A percentile compares a stretch with the other conserved stretches of the same genome.
Evolutionary conservation across 2,329 filamentous ascomycete genomes (phyloP).

Genomic region (Arthrobotrys conoides): DNA sequence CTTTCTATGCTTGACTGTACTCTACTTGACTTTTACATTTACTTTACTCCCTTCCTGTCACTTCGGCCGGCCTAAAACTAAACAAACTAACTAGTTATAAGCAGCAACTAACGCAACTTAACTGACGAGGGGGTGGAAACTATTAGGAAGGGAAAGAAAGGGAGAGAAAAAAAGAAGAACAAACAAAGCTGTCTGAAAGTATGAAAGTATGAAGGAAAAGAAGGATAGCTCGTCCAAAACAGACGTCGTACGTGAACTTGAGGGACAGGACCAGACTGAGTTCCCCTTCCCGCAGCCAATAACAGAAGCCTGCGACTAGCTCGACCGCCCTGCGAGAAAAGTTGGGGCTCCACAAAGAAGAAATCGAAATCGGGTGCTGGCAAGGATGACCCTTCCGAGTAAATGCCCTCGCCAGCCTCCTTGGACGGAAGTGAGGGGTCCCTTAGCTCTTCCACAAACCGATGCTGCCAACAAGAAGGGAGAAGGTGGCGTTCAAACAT

Average conservation of each 20-base stretch:
- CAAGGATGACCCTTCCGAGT: constrained; percentile 55
- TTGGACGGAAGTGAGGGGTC: constrained; percentile 53
- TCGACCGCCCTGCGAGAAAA: constrained; percentile 25
- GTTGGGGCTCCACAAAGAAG: constrained; percentile 60
- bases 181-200: constrained; percentile 10
- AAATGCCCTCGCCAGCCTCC: constrained; percentile 43
- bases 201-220: constrained; percentile 4
- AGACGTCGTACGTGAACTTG: constrained; percentile 13
- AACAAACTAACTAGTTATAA: not conserved
- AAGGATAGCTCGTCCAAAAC: not conserved
- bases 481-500: constrained; percentile 39
- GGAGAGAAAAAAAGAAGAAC: constrained; percentile 8
- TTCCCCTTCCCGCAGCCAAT: constrained; percentile 54
- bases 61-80: constrained; percentile 12
- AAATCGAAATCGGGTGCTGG: constrained; percentile 58
- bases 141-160: not conserved
- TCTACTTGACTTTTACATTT: not conserved
- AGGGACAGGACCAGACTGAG: not conserved
- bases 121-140: constrained; percentile 4
- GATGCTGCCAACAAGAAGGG: constrained; percentile 31
- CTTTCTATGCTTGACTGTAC: not conserved
- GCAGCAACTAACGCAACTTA: constrained; percentile 2
- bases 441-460: constrained; percentile 40
- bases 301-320: constrained; percentile 32
- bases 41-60: constrained; percentile 9